Evolutionary conservation across 371 early-diverging fungal genomes (phyloP).

Genomic region (Rhizopus sp.): DNA sequence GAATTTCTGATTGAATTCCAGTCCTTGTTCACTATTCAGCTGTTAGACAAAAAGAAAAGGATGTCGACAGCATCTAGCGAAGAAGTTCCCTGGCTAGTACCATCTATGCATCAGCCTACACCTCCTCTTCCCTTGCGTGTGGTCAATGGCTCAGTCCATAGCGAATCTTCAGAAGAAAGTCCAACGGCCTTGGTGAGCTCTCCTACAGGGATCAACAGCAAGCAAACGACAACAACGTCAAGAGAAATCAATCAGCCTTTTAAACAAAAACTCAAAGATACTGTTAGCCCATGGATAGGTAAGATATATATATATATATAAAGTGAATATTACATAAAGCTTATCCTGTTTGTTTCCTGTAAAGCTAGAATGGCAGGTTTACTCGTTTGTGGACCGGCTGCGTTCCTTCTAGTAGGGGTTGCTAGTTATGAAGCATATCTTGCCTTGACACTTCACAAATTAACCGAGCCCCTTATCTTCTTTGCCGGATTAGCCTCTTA

Average conservation of each 20-base stretch:
- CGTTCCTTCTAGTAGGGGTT: constrained; percentile 1
- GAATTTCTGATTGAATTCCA: constrained; percentile 58
- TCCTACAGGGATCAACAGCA: not conserved
- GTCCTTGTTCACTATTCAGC: constrained; percentile 42
- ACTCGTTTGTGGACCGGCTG: constrained; percentile 13
- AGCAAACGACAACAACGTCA: not conserved
- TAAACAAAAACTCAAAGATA: not conserved
- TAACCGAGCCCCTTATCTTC: constrained; percentile 21
- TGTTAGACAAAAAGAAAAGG: constrained; percentile 7
- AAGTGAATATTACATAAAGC: too few species aligned
- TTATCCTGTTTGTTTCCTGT: not conserved
- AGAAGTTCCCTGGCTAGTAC: constrained; percentile 14
- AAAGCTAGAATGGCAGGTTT: constrained; percentile 16
- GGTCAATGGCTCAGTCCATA: constrained; percentile 9
- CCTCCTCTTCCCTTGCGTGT: constrained; percentile 15
- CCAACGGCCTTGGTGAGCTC: not conserved
- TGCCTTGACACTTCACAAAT: constrained; percentile 9
- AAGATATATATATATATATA: constrained; percentile 1
- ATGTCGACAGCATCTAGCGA: not conserved
- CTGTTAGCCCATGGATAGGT: constrained; percentile 16
- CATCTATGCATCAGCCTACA: constrained; percentile 11
- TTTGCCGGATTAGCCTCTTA: constrained; percentile 19
- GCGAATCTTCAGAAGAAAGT: not conserved
- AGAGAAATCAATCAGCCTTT: not conserved
- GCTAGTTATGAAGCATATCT: constrained; percentile 23